Percentiles rank a stretch among this genome's conserved stretches.
Conservation (phyloP, 208 protist genomes). For the Vickermania ingenoplastis region DNA sequence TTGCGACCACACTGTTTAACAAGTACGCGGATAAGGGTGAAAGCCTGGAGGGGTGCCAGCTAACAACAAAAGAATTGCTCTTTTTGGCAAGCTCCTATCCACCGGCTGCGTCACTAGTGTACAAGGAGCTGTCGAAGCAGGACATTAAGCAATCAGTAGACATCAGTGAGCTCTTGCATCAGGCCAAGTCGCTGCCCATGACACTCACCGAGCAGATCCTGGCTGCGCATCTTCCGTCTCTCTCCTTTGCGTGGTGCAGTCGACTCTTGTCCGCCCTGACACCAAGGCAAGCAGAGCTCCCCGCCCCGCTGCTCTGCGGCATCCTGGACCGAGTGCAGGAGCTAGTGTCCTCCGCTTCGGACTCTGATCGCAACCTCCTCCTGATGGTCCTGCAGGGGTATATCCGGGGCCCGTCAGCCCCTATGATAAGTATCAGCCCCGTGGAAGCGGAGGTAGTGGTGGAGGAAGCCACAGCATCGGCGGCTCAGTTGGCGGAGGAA, state of each 20-base stretch:
- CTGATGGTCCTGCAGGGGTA: constrained; percentile 68
- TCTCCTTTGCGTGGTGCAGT: constrained; percentile 54
- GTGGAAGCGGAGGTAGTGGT: background rate
- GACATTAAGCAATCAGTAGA: constrained; percentile 37
- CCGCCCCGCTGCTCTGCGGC: constrained; percentile 23
- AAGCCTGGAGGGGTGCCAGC: background rate
- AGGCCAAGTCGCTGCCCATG: constrained; percentile 53
- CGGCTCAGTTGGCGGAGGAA: constrained; percentile 5
- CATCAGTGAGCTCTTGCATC: constrained; percentile 41
- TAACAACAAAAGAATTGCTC: constrained; percentile 45
- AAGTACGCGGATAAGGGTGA: background rate
- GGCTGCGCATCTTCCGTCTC: constrained; percentile 27
- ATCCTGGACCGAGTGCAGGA: constrained; percentile 35
- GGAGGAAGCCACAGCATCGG: background rate
- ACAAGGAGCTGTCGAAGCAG: constrained; percentile 21
- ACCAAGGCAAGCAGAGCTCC: constrained; percentile 31
- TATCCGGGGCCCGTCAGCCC: background rate
- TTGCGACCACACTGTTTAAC: background rate
- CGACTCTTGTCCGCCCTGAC: constrained; percentile 55
- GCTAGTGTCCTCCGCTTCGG: constrained; percentile 20
- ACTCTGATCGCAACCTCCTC: constrained; percentile 61
- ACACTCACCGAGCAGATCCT: constrained; percentile 35
- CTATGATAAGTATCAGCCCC: too few relatives aligned
- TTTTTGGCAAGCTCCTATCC: constrained; percentile 43
- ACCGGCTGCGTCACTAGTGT: constrained; percentile 17